Conservation (phyloP, 495 filamentous ascomycete genomes). For the Parathielavia appendiculata region DNA sequence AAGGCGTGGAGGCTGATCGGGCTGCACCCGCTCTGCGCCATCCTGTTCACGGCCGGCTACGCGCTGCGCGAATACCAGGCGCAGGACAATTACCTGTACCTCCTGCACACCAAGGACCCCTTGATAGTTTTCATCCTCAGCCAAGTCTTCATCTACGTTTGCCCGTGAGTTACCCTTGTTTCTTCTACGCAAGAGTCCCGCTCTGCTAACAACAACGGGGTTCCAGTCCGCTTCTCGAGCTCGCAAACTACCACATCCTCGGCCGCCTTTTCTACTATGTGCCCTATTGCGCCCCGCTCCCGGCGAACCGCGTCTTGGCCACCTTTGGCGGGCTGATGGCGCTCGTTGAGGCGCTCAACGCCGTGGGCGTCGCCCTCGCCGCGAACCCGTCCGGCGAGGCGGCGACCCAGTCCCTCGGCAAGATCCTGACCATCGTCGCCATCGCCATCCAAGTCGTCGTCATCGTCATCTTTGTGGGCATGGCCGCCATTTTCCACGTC, state of each 20-base stretch:
- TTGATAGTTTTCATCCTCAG: conserved; percentile 28
- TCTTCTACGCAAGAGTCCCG: background rate
- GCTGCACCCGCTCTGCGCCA: conserved; percentile 25
- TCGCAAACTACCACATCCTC: conserved; percentile 40
- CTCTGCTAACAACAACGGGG: background rate
- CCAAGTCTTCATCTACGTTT: conserved; percentile 32
- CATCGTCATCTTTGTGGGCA: conserved; percentile 24
- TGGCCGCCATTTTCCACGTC: conserved; percentile 32
- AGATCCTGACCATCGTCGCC: conserved; percentile 26
- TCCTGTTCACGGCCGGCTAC: conserved; percentile 30
- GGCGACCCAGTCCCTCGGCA: conserved; percentile 20
- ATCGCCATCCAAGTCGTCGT: conserved; percentile 31
- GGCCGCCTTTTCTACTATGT: conserved; percentile 36
- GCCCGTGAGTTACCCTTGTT: conserved; percentile 28
- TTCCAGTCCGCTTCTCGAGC: conserved; percentile 35
- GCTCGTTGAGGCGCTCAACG: conserved; percentile 33
- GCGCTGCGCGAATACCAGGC: conserved; percentile 30
- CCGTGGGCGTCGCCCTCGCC: conserved; percentile 29
- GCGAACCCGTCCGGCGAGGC: conserved; percentile 23
- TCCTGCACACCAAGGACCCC: conserved; percentile 4
- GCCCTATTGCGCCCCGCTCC: conserved; percentile 31
- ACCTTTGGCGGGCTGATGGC: conserved; percentile 31
- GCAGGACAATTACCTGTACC: conserved; percentile 34
- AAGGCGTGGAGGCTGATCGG: conserved; percentile 27
- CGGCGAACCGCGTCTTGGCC: conserved; percentile 24